Conservation (phyloP, 2,329 filamentous ascomycete genomes). For the Passalora sequoiae region DNA sequence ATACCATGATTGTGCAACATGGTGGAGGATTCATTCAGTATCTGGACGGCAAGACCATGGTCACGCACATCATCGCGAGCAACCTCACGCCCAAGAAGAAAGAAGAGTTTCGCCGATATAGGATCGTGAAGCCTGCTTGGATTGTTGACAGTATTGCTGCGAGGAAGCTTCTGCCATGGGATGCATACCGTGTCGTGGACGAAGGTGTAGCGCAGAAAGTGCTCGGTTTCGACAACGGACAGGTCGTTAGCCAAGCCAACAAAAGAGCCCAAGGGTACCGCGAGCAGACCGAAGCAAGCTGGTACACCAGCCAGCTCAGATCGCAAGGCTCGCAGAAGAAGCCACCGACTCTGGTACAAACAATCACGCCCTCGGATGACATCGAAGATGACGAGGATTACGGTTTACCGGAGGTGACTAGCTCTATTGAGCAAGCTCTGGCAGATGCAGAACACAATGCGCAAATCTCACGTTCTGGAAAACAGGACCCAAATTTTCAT, state of each 20-base stretch:
- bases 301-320: conserved; percentile 68
- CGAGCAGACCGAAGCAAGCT: conserved; percentile 76
- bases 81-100: conserved; percentile 87
- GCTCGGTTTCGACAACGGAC: conserved; percentile 58
- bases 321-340: conserved; percentile 4
- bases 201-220: conserved; percentile 79
- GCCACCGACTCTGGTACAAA: conserved; percentile 25
- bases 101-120: conserved; percentile 79
- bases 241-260: conserved; percentile 61
- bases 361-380: conserved; percentile 30
- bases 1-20: conserved; percentile 80
- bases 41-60: conserved; percentile 86
- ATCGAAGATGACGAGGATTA: conserved; percentile 31
- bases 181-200: conserved; percentile 75
- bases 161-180: conserved; percentile 79
- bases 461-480: not conserved
- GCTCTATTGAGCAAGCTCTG: conserved; percentile 33
- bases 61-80: conserved; percentile 88
- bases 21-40: conserved; percentile 96
- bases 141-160: conserved; percentile 82
- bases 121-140: conserved; percentile 93
- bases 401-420: conserved; percentile 29
- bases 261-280: conserved; percentile 61
- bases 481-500: not conserved
- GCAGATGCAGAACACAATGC: conserved; percentile 14